A percentile compares a stretch with the other conserved stretches of the same genome.
These are phyloP conservation scores for Helichrysum umbraculigerum DNA, from an alignment of 129 eudicot genomes.

Conservation along the genomic window DNA sequence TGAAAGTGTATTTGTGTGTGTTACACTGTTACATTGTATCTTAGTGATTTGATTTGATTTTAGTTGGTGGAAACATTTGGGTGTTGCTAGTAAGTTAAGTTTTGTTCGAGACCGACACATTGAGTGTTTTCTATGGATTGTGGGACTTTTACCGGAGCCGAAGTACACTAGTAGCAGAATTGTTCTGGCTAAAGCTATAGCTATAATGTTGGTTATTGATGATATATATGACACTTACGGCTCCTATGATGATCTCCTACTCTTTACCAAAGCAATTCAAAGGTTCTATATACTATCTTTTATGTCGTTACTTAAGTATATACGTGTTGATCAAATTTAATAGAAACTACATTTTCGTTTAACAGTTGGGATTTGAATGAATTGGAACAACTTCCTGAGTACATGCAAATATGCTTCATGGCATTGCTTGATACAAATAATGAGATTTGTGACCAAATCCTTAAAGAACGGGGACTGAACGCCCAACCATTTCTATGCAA, in stretches of 20 bases:
- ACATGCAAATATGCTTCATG: conserved; percentile 56
- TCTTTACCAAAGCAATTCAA: conserved; percentile 50
- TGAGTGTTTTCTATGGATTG: conserved; percentile 57
- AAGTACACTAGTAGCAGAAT: conserved; percentile 38
- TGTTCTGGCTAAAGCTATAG: conserved; percentile 44
- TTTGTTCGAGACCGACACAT: conserved; percentile 53
- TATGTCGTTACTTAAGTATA: neutral
- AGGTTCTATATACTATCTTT: conserved; percentile 32
- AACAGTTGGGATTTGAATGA: conserved; percentile 59
- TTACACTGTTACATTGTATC: neutral
- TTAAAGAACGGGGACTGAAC: conserved; percentile 38
- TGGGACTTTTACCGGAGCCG: conserved; percentile 46
- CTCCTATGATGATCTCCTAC: conserved; percentile 48
- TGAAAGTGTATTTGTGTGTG: neutral
- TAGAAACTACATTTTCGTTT: neutral
- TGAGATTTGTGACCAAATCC: conserved; percentile 45
- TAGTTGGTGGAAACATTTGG: conserved; percentile 64
- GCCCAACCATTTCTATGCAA: conserved; percentile 38
- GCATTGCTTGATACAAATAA: conserved; percentile 48
- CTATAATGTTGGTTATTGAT: conserved; percentile 49
- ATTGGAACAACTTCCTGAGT: conserved; percentile 50
- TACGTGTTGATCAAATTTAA: neutral
- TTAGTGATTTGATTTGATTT: neutral
- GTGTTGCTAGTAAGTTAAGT: conserved; percentile 34
- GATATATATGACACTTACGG: conserved; percentile 61